phyloP scores from a whole-genome alignment of 2,329 filamentous ascomycete genomes.

The Pseudofabraea citricarpa region DNA sequence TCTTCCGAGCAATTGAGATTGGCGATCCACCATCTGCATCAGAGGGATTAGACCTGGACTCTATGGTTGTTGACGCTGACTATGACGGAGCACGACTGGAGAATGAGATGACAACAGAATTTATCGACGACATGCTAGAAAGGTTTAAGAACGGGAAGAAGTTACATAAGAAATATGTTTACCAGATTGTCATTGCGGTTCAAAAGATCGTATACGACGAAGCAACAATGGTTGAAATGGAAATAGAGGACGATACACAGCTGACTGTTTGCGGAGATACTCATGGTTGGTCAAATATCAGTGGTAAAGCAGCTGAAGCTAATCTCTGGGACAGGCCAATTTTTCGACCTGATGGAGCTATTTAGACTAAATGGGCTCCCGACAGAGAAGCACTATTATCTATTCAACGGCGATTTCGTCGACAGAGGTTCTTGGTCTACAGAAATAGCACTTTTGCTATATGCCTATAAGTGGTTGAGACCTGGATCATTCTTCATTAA shows the following conservation, averaged over 20 bases:
- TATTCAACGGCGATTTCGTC: constrained; percentile 99
- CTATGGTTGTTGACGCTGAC: constrained; percentile 73
- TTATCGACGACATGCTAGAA: constrained; percentile 95
- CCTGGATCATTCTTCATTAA: constrained; percentile 91
- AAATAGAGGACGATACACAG: constrained; percentile 70
- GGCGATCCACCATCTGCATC: constrained; percentile 88
- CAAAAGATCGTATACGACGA: constrained; percentile 88
- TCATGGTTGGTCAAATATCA: constrained; percentile 64
- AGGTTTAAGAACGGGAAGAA: constrained; percentile 96
- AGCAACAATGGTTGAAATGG: constrained; percentile 93
- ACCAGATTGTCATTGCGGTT: constrained; percentile 88
- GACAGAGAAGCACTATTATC: constrained; percentile 80
- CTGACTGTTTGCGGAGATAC: constrained; percentile 97
- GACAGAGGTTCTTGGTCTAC: constrained; percentile 96
- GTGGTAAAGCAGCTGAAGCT: too few relatives aligned
- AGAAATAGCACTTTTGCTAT: constrained; percentile 91
- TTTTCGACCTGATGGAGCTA: constrained; percentile 94
- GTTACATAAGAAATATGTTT: constrained; percentile 93
- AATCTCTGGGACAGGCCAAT: constrained; percentile 64
- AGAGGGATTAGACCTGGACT: constrained; percentile 82
- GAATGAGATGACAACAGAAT: constrained; percentile 88
- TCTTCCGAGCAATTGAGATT: constrained; percentile 92
- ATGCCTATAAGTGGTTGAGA: constrained; percentile 94
- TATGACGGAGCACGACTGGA: constrained; percentile 83
- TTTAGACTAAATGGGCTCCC: constrained; percentile 89